Evolutionary conservation across 495 filamentous ascomycete species (phyloP).

Genomic region (Thozetella sp.): DNA sequence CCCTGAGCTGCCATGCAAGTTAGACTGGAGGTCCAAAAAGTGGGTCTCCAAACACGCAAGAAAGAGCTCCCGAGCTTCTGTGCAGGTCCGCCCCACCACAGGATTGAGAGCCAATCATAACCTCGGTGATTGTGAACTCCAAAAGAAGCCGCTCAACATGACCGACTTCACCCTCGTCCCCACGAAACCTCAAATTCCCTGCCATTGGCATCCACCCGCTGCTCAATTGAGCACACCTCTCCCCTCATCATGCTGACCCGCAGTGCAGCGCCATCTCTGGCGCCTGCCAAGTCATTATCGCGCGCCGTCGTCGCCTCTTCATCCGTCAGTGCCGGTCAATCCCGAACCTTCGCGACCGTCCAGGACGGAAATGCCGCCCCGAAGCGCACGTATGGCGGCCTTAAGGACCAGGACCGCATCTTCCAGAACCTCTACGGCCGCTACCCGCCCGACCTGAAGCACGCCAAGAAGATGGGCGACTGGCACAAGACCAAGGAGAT

Average conservation of each 20-base stretch:
- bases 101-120: conserved; percentile 26
- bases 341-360: conserved; percentile 75
- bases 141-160: conserved; percentile 22
- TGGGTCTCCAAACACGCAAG: neutral
- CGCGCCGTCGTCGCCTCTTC: conserved; percentile 27
- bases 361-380: conserved; percentile 76
- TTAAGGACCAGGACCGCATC: conserved; percentile 95
- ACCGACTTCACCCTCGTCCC: conserved; percentile 9
- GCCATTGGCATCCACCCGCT: conserved; percentile 40
- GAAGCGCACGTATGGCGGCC: conserved; percentile 78
- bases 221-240: conserved; percentile 44
- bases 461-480: conserved; percentile 97
- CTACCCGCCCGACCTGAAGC: conserved; percentile 86
- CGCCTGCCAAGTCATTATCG: conserved; percentile 39
- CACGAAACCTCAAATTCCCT: conserved; percentile 10
- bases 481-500: conserved; percentile 99
- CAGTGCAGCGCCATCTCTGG: conserved; percentile 44
- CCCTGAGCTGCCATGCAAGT: neutral
- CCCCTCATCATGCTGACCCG: conserved; percentile 46
- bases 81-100: conserved; percentile 3
- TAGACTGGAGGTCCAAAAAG: neutral
- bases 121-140: conserved; percentile 23
- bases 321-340: conserved; percentile 12
- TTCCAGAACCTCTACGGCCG: conserved; percentile 98
- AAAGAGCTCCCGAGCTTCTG: conserved; percentile 6